Conservation (phyloP, 345 rosid genomes). For the Rhodamnia rubescens region DNA sequence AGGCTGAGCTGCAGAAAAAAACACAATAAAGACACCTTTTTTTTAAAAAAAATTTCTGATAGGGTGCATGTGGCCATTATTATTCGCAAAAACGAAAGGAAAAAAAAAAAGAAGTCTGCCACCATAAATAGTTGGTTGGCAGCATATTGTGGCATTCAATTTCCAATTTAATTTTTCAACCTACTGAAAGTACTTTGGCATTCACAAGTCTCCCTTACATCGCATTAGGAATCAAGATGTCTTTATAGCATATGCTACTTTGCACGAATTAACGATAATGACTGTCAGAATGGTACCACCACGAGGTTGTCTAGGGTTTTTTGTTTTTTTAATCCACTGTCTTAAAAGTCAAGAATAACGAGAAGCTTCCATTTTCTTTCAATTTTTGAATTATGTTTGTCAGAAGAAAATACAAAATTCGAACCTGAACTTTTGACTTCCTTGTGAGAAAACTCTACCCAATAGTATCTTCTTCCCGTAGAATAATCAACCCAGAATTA, state of each 20-base stretch:
- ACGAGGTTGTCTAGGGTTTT: background rate
- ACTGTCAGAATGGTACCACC: background rate
- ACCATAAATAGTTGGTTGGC: background rate
- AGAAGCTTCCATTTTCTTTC: background rate
- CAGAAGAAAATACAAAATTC: background rate
- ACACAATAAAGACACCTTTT: background rate
- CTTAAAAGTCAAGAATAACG: background rate
- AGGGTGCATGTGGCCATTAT: background rate
- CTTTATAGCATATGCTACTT: background rate
- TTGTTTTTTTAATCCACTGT: background rate
- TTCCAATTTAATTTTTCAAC: constrained; percentile 33
- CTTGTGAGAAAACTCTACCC: background rate
- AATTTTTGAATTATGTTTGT: background rate
- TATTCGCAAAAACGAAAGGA: background rate
- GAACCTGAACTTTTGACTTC: background rate
- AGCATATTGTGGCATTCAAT: background rate
- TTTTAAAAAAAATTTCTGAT: background rate
- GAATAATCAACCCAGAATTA: too few relatives aligned
- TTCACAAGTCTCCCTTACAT: background rate
- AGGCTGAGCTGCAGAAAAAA: background rate
- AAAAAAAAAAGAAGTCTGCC: background rate
- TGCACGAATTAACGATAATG: background rate
- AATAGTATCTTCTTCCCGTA: background rate
- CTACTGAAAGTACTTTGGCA: constrained; percentile 9
- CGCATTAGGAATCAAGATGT: background rate